Base-by-base conservation (phyloP, 2,329 filamentous ascomycete genomes). In the Pseudogymnoascus sp. region DNA sequence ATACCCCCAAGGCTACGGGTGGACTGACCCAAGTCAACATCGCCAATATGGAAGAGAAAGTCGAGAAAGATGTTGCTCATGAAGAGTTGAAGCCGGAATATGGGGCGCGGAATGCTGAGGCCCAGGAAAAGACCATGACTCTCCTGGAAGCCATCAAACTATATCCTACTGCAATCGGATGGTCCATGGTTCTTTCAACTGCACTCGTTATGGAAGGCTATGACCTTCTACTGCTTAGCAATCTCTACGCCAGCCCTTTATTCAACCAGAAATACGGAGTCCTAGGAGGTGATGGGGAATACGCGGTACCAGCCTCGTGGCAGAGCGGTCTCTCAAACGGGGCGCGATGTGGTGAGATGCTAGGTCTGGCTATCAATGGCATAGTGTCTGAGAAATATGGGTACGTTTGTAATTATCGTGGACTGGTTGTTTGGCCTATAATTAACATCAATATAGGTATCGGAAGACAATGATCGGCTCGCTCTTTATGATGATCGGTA, bases 61-160 rank as follows among this genome's bases (percentile, higher is more conserved):
- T 15, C 15, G 44, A 50, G 23, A 50, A 15, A 29, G 44, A 50
- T 15, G 23, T 50, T 15, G 44, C 44, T 17, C 44, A 50, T 17
- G 44, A 50, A 4, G 44, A 50, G 44, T 6, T 50, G 44, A 50
- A 50, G 15, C 44, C 23, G 26, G 23, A 29, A 17, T 50, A 50
- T 50, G 44, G 44, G 29, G 44, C 44, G 23, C 44, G 15, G 17
- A 68, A 68, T 66, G 66, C 66, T 59, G 42, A 33, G 29, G 42
- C 38, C 62, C n/a, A 78, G 78, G 29, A 77, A 80, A 65, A 78
- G 78, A 81, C 78, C 11, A 91, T 82, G 78, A 73, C 70, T 2
- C 77, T 80, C 42, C 33, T 77, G 6, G 61, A 81, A 68, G 80
- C 80, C 66, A 77, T 82, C 63, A 76, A 73, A 70, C 76, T 76